phyloP scores from a whole-genome alignment of 108 stramenopile genomes.

The Cyclotella distinguenda region DNA sequence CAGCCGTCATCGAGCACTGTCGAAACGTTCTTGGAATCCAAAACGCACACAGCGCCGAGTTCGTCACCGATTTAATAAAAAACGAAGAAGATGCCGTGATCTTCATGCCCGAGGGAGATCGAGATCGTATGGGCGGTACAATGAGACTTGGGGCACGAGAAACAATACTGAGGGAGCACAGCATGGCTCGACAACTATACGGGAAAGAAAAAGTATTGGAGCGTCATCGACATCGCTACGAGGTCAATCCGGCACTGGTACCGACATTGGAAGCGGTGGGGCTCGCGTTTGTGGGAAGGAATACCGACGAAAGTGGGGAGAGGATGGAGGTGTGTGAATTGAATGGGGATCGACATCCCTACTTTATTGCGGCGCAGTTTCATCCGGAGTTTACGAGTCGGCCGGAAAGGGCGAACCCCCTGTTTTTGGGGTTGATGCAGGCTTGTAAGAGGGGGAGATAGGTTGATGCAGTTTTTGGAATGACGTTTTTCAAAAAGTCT shows the following conservation, averaged over 20 bases:
- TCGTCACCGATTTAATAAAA: constrained; percentile 46
- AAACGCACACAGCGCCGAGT: constrained; percentile 77
- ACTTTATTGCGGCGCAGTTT: constrained; percentile 45
- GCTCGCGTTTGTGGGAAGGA: constrained; percentile 49
- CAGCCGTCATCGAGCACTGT: constrained; percentile 76
- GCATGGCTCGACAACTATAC: constrained; percentile 37
- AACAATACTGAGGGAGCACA: constrained; percentile 44
- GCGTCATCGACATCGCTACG: constrained; percentile 50
- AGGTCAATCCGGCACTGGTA: constrained; percentile 48
- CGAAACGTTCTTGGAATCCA: constrained; percentile 64
- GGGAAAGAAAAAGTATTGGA: constrained; percentile 52
- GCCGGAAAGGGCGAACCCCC: constrained; percentile 47
- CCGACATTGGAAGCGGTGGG: constrained; percentile 41
- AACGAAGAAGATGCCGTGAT: constrained; percentile 65
- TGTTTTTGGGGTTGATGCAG: constrained; percentile 44
- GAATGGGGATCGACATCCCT: constrained; percentile 29
- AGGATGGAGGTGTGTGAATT: constrained; percentile 53
- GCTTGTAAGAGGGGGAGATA: constrained; percentile 30
- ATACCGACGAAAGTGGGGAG: constrained; percentile 51
- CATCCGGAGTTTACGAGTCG: constrained; percentile 55
- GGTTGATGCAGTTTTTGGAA: too few relatives aligned
- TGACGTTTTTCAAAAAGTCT: too few relatives aligned
- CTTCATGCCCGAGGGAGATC: constrained; percentile 82
- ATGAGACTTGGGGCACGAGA: constrained; percentile 51
- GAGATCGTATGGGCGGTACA: constrained; percentile 49